These are phyloP conservation scores for Pedinophyceae sp. DNA, from an alignment of 139 green algal species.

Conservation along the genomic window DNA sequence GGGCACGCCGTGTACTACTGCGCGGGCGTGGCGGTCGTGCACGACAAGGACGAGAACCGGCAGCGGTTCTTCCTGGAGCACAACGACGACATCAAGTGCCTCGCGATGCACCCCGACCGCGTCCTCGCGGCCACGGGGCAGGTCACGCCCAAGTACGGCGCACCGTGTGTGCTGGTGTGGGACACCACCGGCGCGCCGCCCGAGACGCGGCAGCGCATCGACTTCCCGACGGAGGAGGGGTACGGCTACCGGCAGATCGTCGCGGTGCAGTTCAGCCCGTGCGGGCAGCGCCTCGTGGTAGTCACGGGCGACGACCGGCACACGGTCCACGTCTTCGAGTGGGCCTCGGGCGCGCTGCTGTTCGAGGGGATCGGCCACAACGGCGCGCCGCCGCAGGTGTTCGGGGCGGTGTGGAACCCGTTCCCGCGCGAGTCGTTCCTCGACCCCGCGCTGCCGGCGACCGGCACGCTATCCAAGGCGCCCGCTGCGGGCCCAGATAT, in stretches of 20 bases:
- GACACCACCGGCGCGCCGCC: no score
- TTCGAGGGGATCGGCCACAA: not conserved
- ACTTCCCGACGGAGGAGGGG: slow-evolving; percentile 18
- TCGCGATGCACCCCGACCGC: slow-evolving; percentile 2
- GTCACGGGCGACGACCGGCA: slow-evolving; percentile 1
- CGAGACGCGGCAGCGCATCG: slow-evolving; percentile 8
- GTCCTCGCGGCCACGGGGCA: not conserved
- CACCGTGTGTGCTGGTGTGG: not conserved
- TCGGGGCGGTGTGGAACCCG: slow-evolving; percentile 7
- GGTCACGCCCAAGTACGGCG: not conserved
- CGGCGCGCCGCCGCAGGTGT: slow-evolving; percentile 13
- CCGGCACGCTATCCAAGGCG: slow-evolving; percentile 1
- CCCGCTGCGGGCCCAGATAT: not conserved
- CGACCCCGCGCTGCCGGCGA: no score
- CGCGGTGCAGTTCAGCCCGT: not conserved
- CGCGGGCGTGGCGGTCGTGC: slow-evolving; percentile 1
- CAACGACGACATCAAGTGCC: slow-evolving; percentile 9
- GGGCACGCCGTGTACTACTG: slow-evolving; percentile 3
- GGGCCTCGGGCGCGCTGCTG: not conserved
- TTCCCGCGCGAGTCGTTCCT: slow-evolving; percentile 11
- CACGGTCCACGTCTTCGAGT: not conserved
- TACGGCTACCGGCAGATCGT: slow-evolving; percentile 5
- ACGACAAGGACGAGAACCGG: not conserved
- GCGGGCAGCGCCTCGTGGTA: not conserved
- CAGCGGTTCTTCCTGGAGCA: slow-evolving; percentile 8